Evolutionary conservation across 352 stramenopile species (phyloP).

Genomic region (Pythium volutum): DNA sequence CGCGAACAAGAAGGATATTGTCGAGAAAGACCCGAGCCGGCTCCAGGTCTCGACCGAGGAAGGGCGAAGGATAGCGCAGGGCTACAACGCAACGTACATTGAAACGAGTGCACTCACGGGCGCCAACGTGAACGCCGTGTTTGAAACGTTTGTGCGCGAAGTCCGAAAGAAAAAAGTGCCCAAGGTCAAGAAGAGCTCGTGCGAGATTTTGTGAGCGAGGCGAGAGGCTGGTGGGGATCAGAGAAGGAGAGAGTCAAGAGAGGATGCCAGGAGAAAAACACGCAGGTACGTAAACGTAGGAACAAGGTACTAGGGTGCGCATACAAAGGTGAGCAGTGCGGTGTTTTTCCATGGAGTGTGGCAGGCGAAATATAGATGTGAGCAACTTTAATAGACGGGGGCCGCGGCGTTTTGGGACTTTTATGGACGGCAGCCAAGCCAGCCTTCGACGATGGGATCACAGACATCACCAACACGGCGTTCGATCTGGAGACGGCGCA

Average conservation of each 20-base stretch:
- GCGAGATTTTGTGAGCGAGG: slow-evolving; percentile 50
- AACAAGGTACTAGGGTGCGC: not conserved
- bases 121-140: slow-evolving; percentile 82
- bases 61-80: slow-evolving; percentile 76
- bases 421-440: slow-evolving; percentile 17
- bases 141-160: slow-evolving; percentile 86
- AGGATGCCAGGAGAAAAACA: not conserved
- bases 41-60: slow-evolving; percentile 86
- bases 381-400: not conserved
- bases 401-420: not conserved
- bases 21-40: slow-evolving; percentile 75
- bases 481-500: slow-evolving; percentile 21
- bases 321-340: not conserved
- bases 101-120: slow-evolving; percentile 85
- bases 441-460: slow-evolving; percentile 12
- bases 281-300: not conserved
- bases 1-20: slow-evolving; percentile 88
- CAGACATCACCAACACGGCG: slow-evolving; percentile 12
- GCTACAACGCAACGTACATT: slow-evolving; percentile 87
- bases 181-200: slow-evolving; percentile 73
- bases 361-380: slow-evolving; percentile 10
- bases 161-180: slow-evolving; percentile 78
- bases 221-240: not conserved
- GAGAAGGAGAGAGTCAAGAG: not conserved
- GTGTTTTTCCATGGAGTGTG: not conserved